Base-by-base conservation (phyloP, 345 rosid species). In the Arabis alpina region DNA sequence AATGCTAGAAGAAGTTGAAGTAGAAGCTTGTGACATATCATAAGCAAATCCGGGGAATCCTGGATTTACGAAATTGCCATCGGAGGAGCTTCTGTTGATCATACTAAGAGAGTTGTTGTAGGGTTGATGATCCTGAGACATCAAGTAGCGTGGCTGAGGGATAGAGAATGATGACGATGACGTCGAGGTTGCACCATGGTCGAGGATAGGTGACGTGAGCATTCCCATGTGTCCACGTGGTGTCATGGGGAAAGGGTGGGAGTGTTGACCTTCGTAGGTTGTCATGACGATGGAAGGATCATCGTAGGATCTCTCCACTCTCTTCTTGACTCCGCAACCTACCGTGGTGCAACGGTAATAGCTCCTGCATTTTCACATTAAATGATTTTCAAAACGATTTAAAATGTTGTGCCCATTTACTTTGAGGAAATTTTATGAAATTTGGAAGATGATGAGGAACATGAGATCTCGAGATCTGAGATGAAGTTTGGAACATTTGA, bases 271-370 rank as follows among this genome's bases (percentile, higher is more conserved):
- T 81, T 95, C 99, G 77, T 95, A 95, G 9, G 99, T 95, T 5
- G 99, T 95, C 4, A 95, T 89, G 0, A 95, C 98, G 39, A 82
- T 82, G 4, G 91, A 64, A 1, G 96, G 80, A 76, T 95, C 98
- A 5, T 86, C 89, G 5, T 84, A 87, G 15, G 96, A 90, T 82
- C 99, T 82, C 89, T 95, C 99, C 19, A 95, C 99, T 73, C 97
- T 80, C 84, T 95, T 95, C 93, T 95, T 95, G 82, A 95, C 98
- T 2, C 96, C 98, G 14, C 99, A 95, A 40, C 87, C 96, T 1
- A 84, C 83, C 27, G 68, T 92, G 32, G 99, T 92, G 98, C 99
- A 95, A 69, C 99, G 97, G 55, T 95, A 95, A 44, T 95, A 95
- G 82, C 98, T 95, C 85, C 99, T 95, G 85, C 64, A 13, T 13